Evolutionary conservation across 352 stramenopile genomes (phyloP), one percentile per base, ranked within the genome.

Genomic region (Globisporangium rhizosaccharum): DNA sequence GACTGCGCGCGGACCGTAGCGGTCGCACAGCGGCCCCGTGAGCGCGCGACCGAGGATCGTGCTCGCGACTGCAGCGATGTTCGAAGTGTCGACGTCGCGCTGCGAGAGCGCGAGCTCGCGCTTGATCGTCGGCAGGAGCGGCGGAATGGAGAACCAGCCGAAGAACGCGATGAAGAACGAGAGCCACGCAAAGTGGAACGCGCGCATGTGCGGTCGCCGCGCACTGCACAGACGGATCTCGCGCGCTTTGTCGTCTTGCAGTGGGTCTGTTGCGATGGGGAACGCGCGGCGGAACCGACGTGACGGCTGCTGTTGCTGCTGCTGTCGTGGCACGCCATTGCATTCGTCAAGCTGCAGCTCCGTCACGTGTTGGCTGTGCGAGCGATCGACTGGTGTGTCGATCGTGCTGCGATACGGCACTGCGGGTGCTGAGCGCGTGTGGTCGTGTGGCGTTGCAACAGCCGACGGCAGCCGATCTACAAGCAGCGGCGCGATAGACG

Each of bases 151-250:
- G 70, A 98, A 98, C 90, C 92, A 98, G 51, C 93, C 88, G 63
- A 97, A 92, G 78, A 98, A 98, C 53, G 93, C 92, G 50, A 94
- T 84, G 76, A 98, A 98, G 77, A 98, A 98, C 44, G 74, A 91
- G 15, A 97, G 65, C 92, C 92, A 98, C 18, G 88, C 69, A 66
- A 79, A 90, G 76, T 97, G 92, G 73, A 98, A 97, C 25, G 90
- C 87, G 51, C 92, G 84, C 91, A 98, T 98, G 72, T 98, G 93
- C 0, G 94, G 93, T 14, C 76, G 73, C 60, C 66, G 71, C 63
- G 77, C 80, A 57, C 53, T 93, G 45, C 36, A 68, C 2, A 92
- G 60, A 41, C 85, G 76, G 64, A 91, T 85, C 61, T 88, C 77
- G 10, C 36, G 79, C 20, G 82, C 68, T 15, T 67, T 49, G 51